A percentile compares a stretch with the other conserved stretches of the same genome.
phyloP scores from a whole-genome alignment of 768 basidiomycete species.

The Astraeus odoratus region DNA sequence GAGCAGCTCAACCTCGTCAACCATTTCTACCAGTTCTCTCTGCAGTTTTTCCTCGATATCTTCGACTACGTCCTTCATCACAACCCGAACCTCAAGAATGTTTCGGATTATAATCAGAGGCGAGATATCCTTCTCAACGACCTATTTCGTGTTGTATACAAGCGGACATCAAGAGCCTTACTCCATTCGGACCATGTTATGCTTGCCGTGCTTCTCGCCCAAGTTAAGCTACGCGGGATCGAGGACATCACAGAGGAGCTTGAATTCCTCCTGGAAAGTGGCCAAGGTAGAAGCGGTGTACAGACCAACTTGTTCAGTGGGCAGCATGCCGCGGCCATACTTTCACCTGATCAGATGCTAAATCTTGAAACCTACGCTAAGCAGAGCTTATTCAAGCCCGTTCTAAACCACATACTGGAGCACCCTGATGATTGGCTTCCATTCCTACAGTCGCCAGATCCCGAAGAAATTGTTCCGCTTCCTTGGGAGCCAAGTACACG shows the following conservation, averaged over 20 bases:
- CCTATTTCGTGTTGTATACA: constrained; percentile 83
- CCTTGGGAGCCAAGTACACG: constrained; percentile 76
- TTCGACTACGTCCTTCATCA: constrained; percentile 92
- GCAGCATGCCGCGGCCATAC: constrained; percentile 35
- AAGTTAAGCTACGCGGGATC: constrained; percentile 75
- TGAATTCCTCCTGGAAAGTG: constrained; percentile 88
- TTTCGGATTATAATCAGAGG: constrained; percentile 66
- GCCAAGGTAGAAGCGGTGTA: constrained; percentile 49
- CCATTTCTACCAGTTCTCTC: constrained; percentile 98
- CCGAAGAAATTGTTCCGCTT: constrained; percentile 65
- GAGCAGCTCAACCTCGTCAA: constrained; percentile 92
- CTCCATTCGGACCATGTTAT: constrained; percentile 88
- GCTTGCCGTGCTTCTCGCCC: constrained; percentile 84
- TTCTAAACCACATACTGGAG: constrained; percentile 54
- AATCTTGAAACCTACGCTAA: constrained; percentile 68
- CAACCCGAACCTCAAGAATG: constrained; percentile 81
- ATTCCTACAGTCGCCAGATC: constrained; percentile 60
- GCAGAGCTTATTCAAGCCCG: constrained; percentile 71
- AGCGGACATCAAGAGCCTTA: constrained; percentile 83
- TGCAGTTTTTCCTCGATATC: constrained; percentile 96
- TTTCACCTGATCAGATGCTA: constrained; percentile 61
- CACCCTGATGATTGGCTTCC: constrained; percentile 61
- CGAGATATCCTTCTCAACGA: constrained; percentile 80
- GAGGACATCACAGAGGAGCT: constrained; percentile 81
- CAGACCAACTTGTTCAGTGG: constrained; percentile 29